Conservation (phyloP, 2,329 filamentous ascomycete genomes). For the Epichloe aotearoae region DNA sequence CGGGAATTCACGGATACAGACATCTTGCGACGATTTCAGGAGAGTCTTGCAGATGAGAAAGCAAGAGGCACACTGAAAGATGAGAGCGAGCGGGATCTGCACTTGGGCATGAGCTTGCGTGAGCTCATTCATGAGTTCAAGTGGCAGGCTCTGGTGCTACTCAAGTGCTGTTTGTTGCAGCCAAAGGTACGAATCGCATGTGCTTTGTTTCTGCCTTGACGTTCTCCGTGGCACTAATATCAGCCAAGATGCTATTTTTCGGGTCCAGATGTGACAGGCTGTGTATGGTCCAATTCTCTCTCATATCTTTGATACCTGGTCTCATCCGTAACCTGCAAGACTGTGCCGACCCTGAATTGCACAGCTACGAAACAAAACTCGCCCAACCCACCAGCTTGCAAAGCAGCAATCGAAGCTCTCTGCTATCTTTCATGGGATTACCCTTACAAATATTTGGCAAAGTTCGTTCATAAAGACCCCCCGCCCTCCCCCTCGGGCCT, state of each 20-base stretch:
- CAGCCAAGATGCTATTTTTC: constrained; percentile 83
- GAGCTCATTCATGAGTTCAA: constrained; percentile 92
- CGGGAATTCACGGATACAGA: constrained; percentile 83
- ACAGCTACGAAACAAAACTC: constrained; percentile 64
- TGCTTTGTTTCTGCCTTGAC: not conserved
- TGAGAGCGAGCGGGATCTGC: constrained; percentile 69
- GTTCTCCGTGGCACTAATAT: constrained; percentile 1
- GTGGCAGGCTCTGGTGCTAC: constrained; percentile 82
- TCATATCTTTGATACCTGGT: constrained; percentile 89
- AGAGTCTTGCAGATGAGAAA: constrained; percentile 63
- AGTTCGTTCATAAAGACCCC: constrained; percentile 31
- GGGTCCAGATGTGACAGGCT: constrained; percentile 89
- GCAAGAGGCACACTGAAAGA: constrained; percentile 41
- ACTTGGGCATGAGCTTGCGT: constrained; percentile 75
- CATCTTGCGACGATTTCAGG: constrained; percentile 81
- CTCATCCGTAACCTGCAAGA: constrained; percentile 87
- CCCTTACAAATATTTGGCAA: constrained; percentile 93
- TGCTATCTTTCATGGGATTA: constrained; percentile 87
- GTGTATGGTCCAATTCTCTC: constrained; percentile 97
- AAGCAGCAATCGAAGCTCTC: constrained; percentile 80
- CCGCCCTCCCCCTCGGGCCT: no score
- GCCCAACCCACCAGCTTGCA: constrained; percentile 71
- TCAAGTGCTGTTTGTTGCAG: constrained; percentile 88
- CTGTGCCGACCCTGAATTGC: constrained; percentile 85
- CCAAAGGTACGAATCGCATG: constrained; percentile 58